Percentiles rank a stretch among this genome's conserved stretches.
Evolutionary conservation across 2,329 filamentous ascomycete genomes (phyloP).

Genomic region (Trichoderma semiorbis): DNA sequence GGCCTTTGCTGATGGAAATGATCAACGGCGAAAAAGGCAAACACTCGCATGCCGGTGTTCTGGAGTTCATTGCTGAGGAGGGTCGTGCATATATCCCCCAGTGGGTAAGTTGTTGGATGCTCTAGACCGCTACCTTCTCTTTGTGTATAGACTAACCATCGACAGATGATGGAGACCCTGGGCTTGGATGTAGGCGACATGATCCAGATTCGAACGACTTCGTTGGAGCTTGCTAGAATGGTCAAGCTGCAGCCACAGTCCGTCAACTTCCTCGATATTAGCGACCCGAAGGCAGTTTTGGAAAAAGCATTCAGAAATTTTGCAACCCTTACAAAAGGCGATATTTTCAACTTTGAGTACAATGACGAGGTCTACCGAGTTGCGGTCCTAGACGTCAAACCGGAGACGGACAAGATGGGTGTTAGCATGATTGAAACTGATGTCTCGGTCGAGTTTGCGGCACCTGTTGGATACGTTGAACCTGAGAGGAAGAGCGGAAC

Average conservation of each 20-base stretch:
- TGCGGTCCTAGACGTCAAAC: slow-evolving; percentile 90
- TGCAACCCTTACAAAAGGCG: slow-evolving; percentile 85
- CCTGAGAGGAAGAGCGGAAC: slow-evolving; percentile 76
- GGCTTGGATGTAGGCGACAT: slow-evolving; percentile 88
- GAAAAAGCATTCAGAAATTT: slow-evolving; percentile 97
- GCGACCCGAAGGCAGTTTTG: slow-evolving; percentile 92
- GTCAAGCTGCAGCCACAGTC: slow-evolving; percentile 97
- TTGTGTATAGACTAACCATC: slow-evolving; percentile 23
- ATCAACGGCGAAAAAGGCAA: slow-evolving; percentile 78
- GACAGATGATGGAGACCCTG: slow-evolving; percentile 88
- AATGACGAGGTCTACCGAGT: slow-evolving; percentile 94
- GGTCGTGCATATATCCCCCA: slow-evolving; percentile 93
- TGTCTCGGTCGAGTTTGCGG: slow-evolving; percentile 91
- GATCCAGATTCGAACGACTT: slow-evolving; percentile 91
- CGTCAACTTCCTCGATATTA: slow-evolving; percentile 90
- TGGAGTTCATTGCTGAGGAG: slow-evolving; percentile 97
- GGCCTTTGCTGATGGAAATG: slow-evolving; percentile 95
- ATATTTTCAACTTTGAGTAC: slow-evolving; percentile 94
- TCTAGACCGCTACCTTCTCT: background rate
- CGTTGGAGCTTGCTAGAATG: slow-evolving; percentile 81
- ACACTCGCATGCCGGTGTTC: slow-evolving; percentile 87
- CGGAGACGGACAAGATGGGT: slow-evolving; percentile 74
- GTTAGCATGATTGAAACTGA: slow-evolving; percentile 97
- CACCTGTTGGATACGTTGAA: slow-evolving; percentile 91
- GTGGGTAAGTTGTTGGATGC: slow-evolving; percentile 60